phyloP scores from a whole-genome alignment of 805 yeast species.

The Schwanniomyces polymorphus region DNA sequence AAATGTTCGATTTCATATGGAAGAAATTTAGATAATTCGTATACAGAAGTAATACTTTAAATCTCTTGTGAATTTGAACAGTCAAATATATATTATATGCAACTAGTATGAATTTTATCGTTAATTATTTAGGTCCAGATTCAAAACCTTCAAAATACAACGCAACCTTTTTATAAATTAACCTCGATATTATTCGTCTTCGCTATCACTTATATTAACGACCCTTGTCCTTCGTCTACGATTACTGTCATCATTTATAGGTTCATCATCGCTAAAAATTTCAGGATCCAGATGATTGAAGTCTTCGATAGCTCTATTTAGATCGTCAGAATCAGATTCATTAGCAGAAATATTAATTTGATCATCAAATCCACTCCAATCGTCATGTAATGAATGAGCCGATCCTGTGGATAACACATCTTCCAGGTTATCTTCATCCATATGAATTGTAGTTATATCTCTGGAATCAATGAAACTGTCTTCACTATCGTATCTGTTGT shows the following conservation, averaged over 20 bases:
- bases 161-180: too few species aligned
- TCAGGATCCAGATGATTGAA: constrained; percentile 16
- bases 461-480: constrained; percentile 35
- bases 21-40: too few species aligned
- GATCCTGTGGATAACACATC: constrained; percentile 7
- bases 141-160: too few species aligned
- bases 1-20: too few species aligned
- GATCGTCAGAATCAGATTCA: constrained; percentile 10
- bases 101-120: too few species aligned
- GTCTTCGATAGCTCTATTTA: constrained; percentile 24
- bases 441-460: constrained; percentile 19
- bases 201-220: constrained; percentile 15
- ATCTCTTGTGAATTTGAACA: too few species aligned
- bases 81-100: too few species aligned
- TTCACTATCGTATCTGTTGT: constrained; percentile 24
- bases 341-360: constrained; percentile 2
- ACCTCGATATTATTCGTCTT: constrained; percentile 7
- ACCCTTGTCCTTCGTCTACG: constrained; percentile 13
- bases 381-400: constrained; percentile 3
- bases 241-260: constrained; percentile 5
- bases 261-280: constrained; percentile 4
- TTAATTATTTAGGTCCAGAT: too few species aligned
- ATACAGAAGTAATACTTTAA: too few species aligned
- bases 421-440: neutral
- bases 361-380: constrained; percentile 20